Evolutionary conservation across 768 basidiomycete species (phyloP), one percentile per base, ranked within the genome.

Genomic region (Brasilioporus rufonigricans): DNA sequence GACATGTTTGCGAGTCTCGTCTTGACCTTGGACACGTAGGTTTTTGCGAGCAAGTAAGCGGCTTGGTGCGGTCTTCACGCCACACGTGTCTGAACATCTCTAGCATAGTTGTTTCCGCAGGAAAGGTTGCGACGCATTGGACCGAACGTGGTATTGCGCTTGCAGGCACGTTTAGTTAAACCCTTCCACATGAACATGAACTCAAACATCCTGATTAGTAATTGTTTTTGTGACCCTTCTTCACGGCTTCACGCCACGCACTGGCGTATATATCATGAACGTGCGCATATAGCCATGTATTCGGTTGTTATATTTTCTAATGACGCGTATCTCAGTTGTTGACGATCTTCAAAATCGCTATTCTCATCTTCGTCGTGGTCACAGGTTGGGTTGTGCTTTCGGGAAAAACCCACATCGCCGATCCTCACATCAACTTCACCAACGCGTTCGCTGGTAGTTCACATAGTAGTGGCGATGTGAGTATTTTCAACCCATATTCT

Each of bases 361-460:
- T 85, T 45, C 71, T 85, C 0, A 24, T 80, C n/a, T 76, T 84
- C 55, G 67, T 87, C 41, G 77, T 83, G 1, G 66, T 85, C 39
- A 78, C 82, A 5, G 83, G 84, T 3, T 80, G 83, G 72, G 81
- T 80, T 23, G 86, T 86, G 10, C 75, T 87, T 12, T 77, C 78
- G 5, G 85, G 84, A 1, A 72, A 76, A 50, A 85, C 83, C 3
- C 74, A 72, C 9, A 76, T 87, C n/a, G 38, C 74, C 40, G 77
- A 86, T 65, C 83, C 86, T 0, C 74, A 77, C 44, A 74, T 71
- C 36, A 84, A 84, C 65, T 87, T 87, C 66, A 73, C 69, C 38
- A 65, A 85, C 60, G 73, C 80, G 0, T 88, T 87, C 52, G 74
- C 72, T 1, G 84, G 81, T 19, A 82, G 81, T 26, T 79, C 78